These are phyloP conservation scores for Erucastrum elatum DNA, from an alignment of 345 rosid species.

Conservation along the genomic window DNA sequence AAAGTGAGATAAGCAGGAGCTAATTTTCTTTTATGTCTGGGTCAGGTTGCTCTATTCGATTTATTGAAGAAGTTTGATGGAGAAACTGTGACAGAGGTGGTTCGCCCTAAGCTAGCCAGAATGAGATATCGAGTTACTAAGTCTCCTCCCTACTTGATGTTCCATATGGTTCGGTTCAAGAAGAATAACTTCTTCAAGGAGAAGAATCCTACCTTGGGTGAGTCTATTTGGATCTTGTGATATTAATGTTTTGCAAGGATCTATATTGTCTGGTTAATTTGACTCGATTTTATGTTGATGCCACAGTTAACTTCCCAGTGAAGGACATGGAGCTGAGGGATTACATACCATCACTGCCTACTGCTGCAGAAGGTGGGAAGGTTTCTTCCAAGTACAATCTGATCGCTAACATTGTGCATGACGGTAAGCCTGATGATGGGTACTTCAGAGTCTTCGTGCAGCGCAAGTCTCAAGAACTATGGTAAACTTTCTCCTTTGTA, in stretches of 20 bases:
- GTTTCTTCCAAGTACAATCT: conserved; percentile 78
- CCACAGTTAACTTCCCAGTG: conserved; percentile 94
- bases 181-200: conserved; percentile 92
- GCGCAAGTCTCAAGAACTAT: conserved; percentile 88
- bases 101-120: conserved; percentile 81
- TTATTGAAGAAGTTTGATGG: conserved; percentile 97
- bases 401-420: conserved; percentile 92
- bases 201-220: conserved; percentile 94
- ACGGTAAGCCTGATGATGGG: conserved; percentile 95
- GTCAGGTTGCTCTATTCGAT: conserved; percentile 85
- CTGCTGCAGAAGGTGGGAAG: conserved; percentile 58
- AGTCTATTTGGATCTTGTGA: conserved; percentile 11
- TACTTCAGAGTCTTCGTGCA: conserved; percentile 95
- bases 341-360: conserved; percentile 84
- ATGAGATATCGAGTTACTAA: conserved; percentile 83
- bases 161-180: conserved; percentile 94
- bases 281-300: not conserved
- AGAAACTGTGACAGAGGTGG: conserved; percentile 86
- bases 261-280: not conserved
- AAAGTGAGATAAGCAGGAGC: conserved; percentile 6
- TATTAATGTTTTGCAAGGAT: not conserved
- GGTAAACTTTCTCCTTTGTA: conserved; percentile 43
- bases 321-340: conserved; percentile 73
- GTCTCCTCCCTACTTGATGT: conserved; percentile 80
- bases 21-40: conserved; percentile 23